A percentile compares a stretch with the other conserved stretches of the same genome.
Evolutionary conservation across 306 rosid genomes (phyloP).

Genomic region (Vigna mungo): DNA sequence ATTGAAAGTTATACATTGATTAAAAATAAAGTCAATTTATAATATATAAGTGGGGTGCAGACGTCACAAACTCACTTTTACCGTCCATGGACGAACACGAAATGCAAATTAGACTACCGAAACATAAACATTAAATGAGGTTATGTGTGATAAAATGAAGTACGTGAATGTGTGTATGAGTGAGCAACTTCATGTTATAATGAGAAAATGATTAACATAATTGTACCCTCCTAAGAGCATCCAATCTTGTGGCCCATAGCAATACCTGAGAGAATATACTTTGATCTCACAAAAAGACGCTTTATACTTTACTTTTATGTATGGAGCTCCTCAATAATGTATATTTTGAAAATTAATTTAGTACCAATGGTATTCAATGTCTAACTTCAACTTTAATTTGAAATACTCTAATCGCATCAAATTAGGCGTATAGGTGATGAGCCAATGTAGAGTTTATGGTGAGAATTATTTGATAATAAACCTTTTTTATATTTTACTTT

Average conservation of each 20-base stretch:
- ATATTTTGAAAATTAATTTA: constrained; percentile 17
- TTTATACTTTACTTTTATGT: not conserved
- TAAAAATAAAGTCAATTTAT: too few relatives aligned
- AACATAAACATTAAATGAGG: not conserved
- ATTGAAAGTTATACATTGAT: too few relatives aligned
- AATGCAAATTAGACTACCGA: not conserved
- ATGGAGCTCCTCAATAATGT: constrained; percentile 9
- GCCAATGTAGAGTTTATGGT: too few relatives aligned
- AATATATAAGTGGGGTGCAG: too few relatives aligned
- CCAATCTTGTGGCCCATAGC: not conserved
- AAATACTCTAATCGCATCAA: not conserved
- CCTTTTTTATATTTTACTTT: not conserved
- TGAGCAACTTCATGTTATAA: not conserved
- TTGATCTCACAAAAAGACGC: constrained; percentile 22
- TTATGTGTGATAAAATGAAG: not conserved
- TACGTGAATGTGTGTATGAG: not conserved
- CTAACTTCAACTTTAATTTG: not conserved
- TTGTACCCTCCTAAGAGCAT: not conserved
- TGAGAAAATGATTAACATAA: not conserved
- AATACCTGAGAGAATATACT: constrained; percentile 18
- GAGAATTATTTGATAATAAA: not conserved
- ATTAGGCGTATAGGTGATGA: not conserved
- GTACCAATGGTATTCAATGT: not conserved
- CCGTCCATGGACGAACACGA: not conserved
- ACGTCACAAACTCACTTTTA: too few relatives aligned